A percentile compares a stretch with the other conserved stretches of the same genome.
Evolutionary conservation across 441 rosid species (phyloP).

Genomic region (Brassica hybrid): DNA sequence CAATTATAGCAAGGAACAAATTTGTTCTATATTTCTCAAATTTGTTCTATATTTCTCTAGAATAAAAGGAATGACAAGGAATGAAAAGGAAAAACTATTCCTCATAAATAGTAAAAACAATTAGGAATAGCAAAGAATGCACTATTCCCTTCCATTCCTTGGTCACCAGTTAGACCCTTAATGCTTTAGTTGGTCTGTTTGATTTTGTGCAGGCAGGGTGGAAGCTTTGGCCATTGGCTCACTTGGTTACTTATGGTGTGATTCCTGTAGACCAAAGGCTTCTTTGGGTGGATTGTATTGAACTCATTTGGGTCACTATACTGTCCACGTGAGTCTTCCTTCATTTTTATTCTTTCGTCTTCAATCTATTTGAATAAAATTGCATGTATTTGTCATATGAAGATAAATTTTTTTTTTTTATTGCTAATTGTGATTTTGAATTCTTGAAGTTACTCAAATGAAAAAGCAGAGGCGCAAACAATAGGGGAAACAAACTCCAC

Average conservation of each 20-base stretch:
- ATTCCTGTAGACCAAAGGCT: conserved; percentile 80
- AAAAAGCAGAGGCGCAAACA: conserved; percentile 68
- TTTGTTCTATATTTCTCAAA: too few species aligned
- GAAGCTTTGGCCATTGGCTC: conserved; percentile 12
- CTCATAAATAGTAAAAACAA: too few species aligned
- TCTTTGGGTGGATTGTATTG: conserved; percentile 92
- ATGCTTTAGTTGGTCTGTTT: not conserved
- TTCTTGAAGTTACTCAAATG: conserved; percentile 73
- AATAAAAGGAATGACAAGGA: too few species aligned
- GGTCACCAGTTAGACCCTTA: too few species aligned
- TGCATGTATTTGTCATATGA: conserved; percentile 8
- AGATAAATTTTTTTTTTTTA: not conserved
- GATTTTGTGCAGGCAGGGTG: conserved; percentile 5
- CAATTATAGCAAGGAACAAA: too few species aligned
- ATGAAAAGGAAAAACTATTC: too few species aligned
- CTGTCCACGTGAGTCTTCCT: conserved; percentile 71
- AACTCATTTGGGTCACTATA: conserved; percentile 87
- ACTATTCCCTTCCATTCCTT: too few species aligned
- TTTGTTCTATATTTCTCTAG: too few species aligned
- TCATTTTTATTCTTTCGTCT: not conserved
- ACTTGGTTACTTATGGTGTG: conserved; percentile 27
- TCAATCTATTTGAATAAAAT: conserved; percentile 4
- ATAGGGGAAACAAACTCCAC: conserved; percentile 47
- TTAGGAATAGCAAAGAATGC: too few species aligned
- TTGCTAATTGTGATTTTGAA: not conserved